These are phyloP conservation scores for Phytopythium vexans DNA, from an alignment of 352 stramenopile species.

Conservation along the genomic window DNA sequence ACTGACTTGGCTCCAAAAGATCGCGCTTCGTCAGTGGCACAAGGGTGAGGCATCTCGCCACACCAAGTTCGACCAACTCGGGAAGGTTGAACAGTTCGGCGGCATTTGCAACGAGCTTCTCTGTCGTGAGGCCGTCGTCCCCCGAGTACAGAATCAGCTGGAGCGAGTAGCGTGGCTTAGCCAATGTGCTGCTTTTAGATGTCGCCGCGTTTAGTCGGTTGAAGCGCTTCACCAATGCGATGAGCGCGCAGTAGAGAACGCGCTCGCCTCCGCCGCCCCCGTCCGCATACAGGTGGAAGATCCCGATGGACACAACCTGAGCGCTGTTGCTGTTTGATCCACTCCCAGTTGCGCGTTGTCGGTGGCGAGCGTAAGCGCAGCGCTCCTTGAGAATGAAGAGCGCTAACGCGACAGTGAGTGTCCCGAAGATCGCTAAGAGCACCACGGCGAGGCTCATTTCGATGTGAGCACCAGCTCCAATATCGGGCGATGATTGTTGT, in stretches of 20 bases:
- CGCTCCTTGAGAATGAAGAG: too few relatives aligned
- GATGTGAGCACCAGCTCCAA: too few relatives aligned
- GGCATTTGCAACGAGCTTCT: constrained; percentile 73
- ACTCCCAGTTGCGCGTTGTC: too few relatives aligned
- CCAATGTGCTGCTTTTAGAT: constrained; percentile 23
- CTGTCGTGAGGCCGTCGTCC: constrained; percentile 60
- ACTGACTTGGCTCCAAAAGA: constrained; percentile 72
- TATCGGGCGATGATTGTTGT: too few relatives aligned
- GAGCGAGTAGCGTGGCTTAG: too few relatives aligned
- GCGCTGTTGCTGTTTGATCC: too few relatives aligned
- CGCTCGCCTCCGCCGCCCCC: constrained; percentile 96
- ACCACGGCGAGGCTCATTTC: too few relatives aligned
- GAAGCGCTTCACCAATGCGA: constrained; percentile 72
- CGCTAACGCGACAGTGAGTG: too few relatives aligned
- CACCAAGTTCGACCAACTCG: constrained; percentile 44
- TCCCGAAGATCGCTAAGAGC: too few relatives aligned
- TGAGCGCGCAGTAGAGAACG: constrained; percentile 96
- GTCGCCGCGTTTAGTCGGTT: constrained; percentile 5
- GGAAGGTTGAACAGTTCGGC: constrained; percentile 86
- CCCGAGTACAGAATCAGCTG: constrained; percentile 59
- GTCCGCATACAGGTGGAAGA: constrained; percentile 96
- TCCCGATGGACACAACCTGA: constrained; percentile 38
- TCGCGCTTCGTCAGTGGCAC: constrained; percentile 67
- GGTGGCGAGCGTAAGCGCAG: too few relatives aligned
- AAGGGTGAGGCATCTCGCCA: constrained; percentile 63